Evolutionary conservation across 306 rosid genomes (phyloP).

Genomic region (Coriaria nepalensis): DNA sequence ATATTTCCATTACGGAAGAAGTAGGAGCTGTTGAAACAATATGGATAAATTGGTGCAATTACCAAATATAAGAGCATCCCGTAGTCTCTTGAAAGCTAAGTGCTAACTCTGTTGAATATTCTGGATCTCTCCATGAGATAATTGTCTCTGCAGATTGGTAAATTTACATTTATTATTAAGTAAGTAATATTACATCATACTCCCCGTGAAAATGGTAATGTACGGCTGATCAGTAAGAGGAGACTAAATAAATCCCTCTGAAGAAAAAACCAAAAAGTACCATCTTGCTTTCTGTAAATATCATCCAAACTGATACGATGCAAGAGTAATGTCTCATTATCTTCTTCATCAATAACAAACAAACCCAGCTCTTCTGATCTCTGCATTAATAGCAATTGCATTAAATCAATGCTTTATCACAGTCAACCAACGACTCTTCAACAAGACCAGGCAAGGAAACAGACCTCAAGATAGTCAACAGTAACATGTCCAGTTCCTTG

Average conservation of each 20-base stretch:
- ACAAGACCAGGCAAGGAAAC: conserved; percentile 13
- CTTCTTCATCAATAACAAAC: conserved; percentile 81
- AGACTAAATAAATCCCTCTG: not conserved
- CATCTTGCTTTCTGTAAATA: conserved; percentile 96
- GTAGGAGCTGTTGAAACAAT: conserved; percentile 2
- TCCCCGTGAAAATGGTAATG: not conserved
- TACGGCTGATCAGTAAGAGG: not conserved
- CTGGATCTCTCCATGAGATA: conserved; percentile 96
- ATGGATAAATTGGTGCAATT: conserved; percentile 11
- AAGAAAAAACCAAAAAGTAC: conserved; percentile 25
- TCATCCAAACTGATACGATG: conserved; percentile 75
- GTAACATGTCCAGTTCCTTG: conserved; percentile 92
- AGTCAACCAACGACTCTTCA: conserved; percentile 2
- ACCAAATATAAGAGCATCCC: conserved; percentile 90
- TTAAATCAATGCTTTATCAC: not conserved
- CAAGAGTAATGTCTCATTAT: conserved; percentile 65
- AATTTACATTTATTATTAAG: not conserved
- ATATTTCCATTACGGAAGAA: conserved; percentile 12
- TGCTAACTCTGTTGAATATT: conserved; percentile 80
- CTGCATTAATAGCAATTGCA: conserved; percentile 23
- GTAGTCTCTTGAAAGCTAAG: conserved; percentile 94
- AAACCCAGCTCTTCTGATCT: conserved; percentile 81
- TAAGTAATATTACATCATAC: not conserved
- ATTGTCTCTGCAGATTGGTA: conserved; percentile 51
- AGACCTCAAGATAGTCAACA: conserved; percentile 85